Conservation (phyloP, 1,284 basidiomycete genomes). For the Malassezia nana region DNA sequence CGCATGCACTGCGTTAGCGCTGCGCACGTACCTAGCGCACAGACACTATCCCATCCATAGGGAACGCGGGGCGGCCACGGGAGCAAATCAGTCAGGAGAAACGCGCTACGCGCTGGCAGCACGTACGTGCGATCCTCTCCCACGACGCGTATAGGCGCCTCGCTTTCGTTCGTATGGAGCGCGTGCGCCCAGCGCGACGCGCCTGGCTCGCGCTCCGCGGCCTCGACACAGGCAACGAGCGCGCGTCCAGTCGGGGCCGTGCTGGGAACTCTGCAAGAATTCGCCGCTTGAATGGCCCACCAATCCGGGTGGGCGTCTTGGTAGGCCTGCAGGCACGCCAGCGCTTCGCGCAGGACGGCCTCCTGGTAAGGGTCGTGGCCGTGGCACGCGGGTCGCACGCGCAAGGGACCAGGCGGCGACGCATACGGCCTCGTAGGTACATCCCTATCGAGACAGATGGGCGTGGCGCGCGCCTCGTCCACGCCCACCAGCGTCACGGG, state of each 20-base stretch:
- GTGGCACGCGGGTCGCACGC: neutral
- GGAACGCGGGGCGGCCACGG: neutral
- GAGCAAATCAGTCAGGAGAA: conserved; percentile 16
- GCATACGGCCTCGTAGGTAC: neutral
- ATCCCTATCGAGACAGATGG: neutral
- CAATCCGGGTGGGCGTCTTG: neutral
- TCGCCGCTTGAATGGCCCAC: neutral
- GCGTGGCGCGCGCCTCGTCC: neutral
- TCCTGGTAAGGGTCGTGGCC: neutral
- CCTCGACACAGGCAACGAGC: neutral
- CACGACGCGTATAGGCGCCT: neutral
- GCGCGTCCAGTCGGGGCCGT: no score
- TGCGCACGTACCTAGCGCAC: conserved; percentile 2
- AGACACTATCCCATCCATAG: conserved; percentile 2
- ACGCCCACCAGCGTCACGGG: neutral
- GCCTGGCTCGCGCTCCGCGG: neutral
- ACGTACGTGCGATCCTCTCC: neutral
- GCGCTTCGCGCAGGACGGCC: neutral
- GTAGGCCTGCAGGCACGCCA: neutral
- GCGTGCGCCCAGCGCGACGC: neutral
- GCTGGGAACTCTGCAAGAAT: no score
- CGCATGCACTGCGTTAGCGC: neutral
- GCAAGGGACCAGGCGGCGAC: neutral
- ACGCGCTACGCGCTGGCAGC: conserved; percentile 8
- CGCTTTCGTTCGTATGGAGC: neutral